Evolutionary conservation across 495 filamentous ascomycete genomes (phyloP), one percentile per base, ranked within the genome.

Genomic region (Clohesyomyces aquaticus): DNA sequence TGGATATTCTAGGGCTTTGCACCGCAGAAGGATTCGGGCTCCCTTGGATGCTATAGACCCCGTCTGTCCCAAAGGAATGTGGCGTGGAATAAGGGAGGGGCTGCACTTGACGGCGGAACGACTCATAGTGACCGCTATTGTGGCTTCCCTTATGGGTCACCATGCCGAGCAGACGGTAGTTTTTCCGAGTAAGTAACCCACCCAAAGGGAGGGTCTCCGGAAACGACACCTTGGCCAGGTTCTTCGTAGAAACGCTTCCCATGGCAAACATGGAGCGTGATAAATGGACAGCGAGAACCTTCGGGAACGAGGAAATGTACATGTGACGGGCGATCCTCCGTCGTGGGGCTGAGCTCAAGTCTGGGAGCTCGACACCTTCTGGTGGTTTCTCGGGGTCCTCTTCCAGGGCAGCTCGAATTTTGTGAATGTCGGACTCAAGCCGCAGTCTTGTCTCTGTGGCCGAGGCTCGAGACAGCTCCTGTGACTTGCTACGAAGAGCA

Each of bases 81-180:
- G 91, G 90, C 0, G 91, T 97, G 0, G 91, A 90, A 68, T 85
- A 97, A 0, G 92, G 91, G 1, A 69, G 32, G 84, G 79, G 48
- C 75, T 74, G 53, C 81, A 86, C 38, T 74, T 97, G 96, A n/a
- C 94, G 84, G 27, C 94, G 83, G 76, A 98, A 98, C 1, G 92
- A 91, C 73, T 99, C 94, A 75, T 99, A 99, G 73, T 99, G 94
- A 1, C 94, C 94, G 61, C 91, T 96, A 68, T 96, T 87, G 76
- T 99, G 94, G 61, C 89, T 95, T 19, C 94, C 94, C 71, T 96
- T 96, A 72, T 99, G 94, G 26, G 89, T 94, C 50, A 99, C 88
- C 43, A 96, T 86, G 11, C 88, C 90, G 1, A 95, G 84, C 2
- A 99, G 82, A 68, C 87, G 91, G 79, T 96, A 99, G 66, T 82